Evolutionary conservation across 305 asterid species (phyloP).

Genomic region (Fraxinus paxiana): DNA sequence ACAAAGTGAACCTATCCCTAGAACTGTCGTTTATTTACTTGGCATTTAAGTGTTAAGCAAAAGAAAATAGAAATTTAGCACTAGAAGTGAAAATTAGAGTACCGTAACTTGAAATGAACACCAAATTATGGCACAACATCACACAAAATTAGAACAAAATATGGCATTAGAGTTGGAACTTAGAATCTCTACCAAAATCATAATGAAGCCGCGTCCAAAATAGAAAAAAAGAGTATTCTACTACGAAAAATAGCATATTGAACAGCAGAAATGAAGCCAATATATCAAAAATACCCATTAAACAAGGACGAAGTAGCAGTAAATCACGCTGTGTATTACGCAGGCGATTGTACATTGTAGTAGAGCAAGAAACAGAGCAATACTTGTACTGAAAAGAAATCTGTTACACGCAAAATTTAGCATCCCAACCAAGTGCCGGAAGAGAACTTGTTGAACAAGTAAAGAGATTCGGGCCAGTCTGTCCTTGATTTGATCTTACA

Average conservation of each 20-base stretch:
- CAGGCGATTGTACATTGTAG: background rate
- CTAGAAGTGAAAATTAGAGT: background rate
- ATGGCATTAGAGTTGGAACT: background rate
- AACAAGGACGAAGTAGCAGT: background rate
- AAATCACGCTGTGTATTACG: background rate
- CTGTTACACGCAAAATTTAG: background rate
- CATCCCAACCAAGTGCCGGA: conserved; percentile 16
- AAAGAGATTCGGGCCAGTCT: conserved; percentile 3
- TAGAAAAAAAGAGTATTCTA: background rate
- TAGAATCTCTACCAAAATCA: background rate
- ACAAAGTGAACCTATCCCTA: background rate
- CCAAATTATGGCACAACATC: background rate
- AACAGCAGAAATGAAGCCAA: background rate
- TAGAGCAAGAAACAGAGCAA: background rate
- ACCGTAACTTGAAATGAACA: background rate
- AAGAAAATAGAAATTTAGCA: background rate
- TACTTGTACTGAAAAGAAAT: background rate
- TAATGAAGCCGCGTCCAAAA: background rate
- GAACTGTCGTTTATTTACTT: background rate
- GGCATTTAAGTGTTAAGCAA: background rate
- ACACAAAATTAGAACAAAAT: background rate
- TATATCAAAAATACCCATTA: conserved; percentile 2
- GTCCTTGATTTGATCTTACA: conserved; percentile 1
- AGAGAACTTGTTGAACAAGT: conserved; percentile 26
- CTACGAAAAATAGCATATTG: background rate